Percentiles rank a stretch among this genome's conserved stretches.
These are phyloP conservation scores for Sicyos edulis DNA, from an alignment of 306 rosid species.

Conservation along the genomic window DNA sequence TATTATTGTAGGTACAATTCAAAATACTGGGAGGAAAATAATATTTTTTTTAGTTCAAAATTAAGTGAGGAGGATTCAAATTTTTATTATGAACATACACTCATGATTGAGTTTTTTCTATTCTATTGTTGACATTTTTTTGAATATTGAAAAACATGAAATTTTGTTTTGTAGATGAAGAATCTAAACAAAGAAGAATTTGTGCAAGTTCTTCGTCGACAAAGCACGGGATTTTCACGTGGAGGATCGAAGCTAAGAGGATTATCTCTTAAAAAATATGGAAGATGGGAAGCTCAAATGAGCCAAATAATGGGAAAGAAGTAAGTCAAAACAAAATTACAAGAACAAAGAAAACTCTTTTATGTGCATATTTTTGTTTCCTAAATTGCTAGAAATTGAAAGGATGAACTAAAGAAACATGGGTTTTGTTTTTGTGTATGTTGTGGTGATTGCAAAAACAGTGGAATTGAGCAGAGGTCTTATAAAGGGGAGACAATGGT, in stretches of 20 bases:
- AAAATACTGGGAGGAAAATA: too few relatives aligned
- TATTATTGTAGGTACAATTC: too few relatives aligned
- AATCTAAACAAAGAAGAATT: conserved; percentile 40
- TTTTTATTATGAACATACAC: too few relatives aligned
- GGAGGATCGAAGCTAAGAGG: conserved; percentile 37
- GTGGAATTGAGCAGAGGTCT: conserved; percentile 2
- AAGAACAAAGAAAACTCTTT: too few relatives aligned
- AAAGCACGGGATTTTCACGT: conserved; percentile 38
- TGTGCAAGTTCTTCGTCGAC: conserved; percentile 40
- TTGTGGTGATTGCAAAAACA: neutral
- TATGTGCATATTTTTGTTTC: too few relatives aligned
- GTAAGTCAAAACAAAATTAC: conserved; percentile 15
- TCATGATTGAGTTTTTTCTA: too few relatives aligned
- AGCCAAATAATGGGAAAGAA: conserved; percentile 31
- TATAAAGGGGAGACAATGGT: neutral
- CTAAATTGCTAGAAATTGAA: too few relatives aligned
- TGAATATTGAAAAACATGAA: neutral
- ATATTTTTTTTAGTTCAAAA: too few relatives aligned
- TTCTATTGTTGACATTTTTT: too few relatives aligned
- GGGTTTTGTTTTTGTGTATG: neutral
- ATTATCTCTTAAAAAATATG: conserved; percentile 30
- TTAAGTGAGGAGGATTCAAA: too few relatives aligned
- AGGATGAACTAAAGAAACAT: neutral
- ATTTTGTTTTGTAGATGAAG: conserved; percentile 22
- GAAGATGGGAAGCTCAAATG: conserved; percentile 31